Percentiles rank a stretch among this genome's conserved stretches.
phyloP scores from a whole-genome alignment of 208 protist species.

The Zelonia costaricensis region DNA sequence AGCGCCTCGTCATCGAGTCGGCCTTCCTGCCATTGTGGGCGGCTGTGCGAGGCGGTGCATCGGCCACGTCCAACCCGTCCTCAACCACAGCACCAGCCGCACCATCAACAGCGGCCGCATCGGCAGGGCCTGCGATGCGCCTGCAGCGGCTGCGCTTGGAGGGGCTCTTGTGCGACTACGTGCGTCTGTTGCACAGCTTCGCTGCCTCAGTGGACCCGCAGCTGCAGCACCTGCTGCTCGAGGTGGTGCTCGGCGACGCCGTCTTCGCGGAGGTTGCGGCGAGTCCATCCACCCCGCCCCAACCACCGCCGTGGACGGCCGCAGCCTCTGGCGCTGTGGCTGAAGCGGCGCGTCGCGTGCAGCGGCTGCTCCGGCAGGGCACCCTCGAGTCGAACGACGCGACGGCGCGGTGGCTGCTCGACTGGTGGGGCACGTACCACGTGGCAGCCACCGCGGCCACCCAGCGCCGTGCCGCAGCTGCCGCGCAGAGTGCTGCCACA shows the following conservation, averaged over 20 bases:
- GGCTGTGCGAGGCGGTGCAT: neutral
- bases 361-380: conserved; percentile 15
- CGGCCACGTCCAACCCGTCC: too few species aligned
- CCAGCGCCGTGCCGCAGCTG: neutral
- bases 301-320: neutral
- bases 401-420: conserved; percentile 20
- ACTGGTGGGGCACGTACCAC: conserved; percentile 13
- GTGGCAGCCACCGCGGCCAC: neutral
- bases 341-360: conserved; percentile 7
- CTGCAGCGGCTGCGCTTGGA: conserved; percentile 6
- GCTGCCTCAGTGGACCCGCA: neutral
- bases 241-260: conserved; percentile 14
- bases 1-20: conserved; percentile 5
- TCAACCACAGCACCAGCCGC: neutral
- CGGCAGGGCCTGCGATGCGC: too few species aligned
- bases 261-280: too few species aligned
- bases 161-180: conserved; percentile 17
- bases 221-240: conserved; percentile 16
- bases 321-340: too few species aligned
- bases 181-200: conserved; percentile 18
- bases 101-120: neutral
- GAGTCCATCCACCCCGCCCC: too few species aligned
- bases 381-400: conserved; percentile 5
- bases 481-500: neutral
- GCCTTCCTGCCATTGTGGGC: conserved; percentile 16